phyloP scores from a whole-genome alignment of 805 yeast species.

The Candida krabiensis region DNA sequence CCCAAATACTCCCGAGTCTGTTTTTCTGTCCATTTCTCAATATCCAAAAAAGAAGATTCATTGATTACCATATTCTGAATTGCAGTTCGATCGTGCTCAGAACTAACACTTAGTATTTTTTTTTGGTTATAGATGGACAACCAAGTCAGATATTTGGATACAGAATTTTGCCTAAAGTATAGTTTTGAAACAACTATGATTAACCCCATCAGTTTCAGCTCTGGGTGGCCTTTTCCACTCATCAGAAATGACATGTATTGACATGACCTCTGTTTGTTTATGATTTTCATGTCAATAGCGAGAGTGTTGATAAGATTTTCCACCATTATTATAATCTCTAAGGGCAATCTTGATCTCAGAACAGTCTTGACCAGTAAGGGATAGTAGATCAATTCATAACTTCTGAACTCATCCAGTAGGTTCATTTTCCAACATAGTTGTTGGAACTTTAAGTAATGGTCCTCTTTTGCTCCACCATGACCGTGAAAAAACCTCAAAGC shows the following conservation, averaged over 20 bases:
- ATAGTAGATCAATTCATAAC: slow-evolving; percentile 28
- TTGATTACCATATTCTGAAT: slow-evolving; percentile 18
- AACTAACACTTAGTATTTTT: slow-evolving; percentile 1
- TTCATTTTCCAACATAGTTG: slow-evolving; percentile 8
- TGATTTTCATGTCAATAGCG: slow-evolving; percentile 13
- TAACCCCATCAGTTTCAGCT: slow-evolving; percentile 35
- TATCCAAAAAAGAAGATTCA: slow-evolving; percentile 33
- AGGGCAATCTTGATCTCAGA: slow-evolving; percentile 47
- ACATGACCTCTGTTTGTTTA: background rate
- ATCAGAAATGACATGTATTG: slow-evolving; percentile 2
- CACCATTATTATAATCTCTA: slow-evolving; percentile 44
- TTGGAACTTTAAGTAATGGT: slow-evolving; percentile 10
- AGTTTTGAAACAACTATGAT: slow-evolving; percentile 34
- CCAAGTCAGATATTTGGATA: slow-evolving; percentile 31
- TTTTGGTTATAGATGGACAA: slow-evolving; percentile 8
- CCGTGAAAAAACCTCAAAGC: slow-evolving; percentile 18
- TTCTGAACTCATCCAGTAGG: slow-evolving; percentile 4
- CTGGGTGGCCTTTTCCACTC: slow-evolving; percentile 33
- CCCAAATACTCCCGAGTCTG: slow-evolving; percentile 47
- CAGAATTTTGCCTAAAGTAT: slow-evolving; percentile 29
- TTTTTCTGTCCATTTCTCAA: slow-evolving; percentile 48
- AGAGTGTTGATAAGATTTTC: slow-evolving; percentile 25
- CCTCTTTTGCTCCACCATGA: slow-evolving; percentile 13
- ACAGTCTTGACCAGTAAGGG: slow-evolving; percentile 43
- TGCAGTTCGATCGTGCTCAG: slow-evolving; percentile 14